Conservation (phyloP, 2,329 filamentous ascomycete genomes). For the Ceratocystis variospora region DNA sequence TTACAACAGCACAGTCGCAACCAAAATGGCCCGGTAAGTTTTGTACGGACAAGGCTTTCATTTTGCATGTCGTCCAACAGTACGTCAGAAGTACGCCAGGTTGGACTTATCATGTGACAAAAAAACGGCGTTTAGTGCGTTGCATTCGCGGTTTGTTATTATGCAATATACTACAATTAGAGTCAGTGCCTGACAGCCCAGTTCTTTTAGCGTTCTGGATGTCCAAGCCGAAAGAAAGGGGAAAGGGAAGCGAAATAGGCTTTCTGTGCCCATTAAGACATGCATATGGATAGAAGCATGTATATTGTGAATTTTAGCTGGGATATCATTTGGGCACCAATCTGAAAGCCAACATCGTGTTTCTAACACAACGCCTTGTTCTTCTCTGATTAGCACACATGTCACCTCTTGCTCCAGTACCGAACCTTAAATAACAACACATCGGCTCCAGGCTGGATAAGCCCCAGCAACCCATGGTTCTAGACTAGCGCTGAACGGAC, state of each 20-base stretch:
- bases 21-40: no score
- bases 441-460: neutral
- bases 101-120: no score
- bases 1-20: no score
- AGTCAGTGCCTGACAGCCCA: neutral
- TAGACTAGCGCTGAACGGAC: neutral
- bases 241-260: neutral
- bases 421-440: neutral
- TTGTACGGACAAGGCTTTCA: no score
- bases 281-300: neutral
- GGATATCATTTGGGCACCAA: neutral
- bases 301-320: no score
- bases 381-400: neutral
- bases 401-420: neutral
- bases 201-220: neutral
- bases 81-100: no score
- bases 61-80: no score
- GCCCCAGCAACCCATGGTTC: neutral
- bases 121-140: neutral
- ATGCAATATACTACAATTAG: neutral
- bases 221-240: neutral
- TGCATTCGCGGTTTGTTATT: neutral
- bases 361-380: neutral
- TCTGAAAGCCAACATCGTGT: neutral
- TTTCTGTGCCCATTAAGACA: neutral